Evolutionary conservation across 2,329 filamentous ascomycete genomes (phyloP).

Genomic region (Nemania sp.): DNA sequence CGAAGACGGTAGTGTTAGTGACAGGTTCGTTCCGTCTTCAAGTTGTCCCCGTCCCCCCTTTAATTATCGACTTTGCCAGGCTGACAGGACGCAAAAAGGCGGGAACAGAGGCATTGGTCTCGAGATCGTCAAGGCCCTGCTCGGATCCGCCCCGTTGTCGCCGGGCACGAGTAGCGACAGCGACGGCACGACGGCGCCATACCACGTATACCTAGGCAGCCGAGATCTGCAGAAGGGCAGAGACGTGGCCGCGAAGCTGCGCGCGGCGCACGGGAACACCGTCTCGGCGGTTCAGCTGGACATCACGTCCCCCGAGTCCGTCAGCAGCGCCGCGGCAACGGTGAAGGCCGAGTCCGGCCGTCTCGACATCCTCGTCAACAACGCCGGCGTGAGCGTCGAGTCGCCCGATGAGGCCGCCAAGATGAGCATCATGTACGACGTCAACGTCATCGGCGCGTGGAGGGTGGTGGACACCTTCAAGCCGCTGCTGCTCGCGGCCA

Average conservation of each 20-base stretch:
- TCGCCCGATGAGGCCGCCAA: conserved; percentile 19
- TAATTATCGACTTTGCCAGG: background rate
- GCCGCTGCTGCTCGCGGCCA: conserved; percentile 23
- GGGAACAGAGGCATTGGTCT: conserved; percentile 32
- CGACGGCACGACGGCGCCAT: conserved; percentile 18
- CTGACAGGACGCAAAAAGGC: conserved; percentile 16
- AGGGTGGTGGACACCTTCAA: conserved; percentile 28
- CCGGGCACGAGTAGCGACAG: no score
- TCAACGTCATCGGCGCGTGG: conserved; percentile 28
- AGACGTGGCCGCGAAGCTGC: conserved; percentile 1
- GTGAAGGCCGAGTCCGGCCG: conserved; percentile 24
- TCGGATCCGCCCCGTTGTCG: conserved; percentile 13
- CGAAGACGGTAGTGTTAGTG: background rate
- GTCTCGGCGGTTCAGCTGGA: conserved; percentile 31
- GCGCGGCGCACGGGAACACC: conserved; percentile 19
- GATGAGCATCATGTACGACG: conserved; percentile 26
- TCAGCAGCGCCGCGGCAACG: conserved; percentile 19
- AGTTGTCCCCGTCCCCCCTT: background rate
- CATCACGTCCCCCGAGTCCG: conserved; percentile 23
- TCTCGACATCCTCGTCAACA: conserved; percentile 32
- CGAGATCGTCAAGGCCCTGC: conserved; percentile 27
- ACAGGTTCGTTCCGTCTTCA: background rate
- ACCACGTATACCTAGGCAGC: conserved; percentile 31
- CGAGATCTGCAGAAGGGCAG: conserved; percentile 25
- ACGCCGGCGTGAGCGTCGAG: conserved; percentile 24